Evolutionary conservation across 768 basidiomycete species (phyloP), one percentile per base, ranked within the genome.

Genomic region (Suillus subalutaceus): DNA sequence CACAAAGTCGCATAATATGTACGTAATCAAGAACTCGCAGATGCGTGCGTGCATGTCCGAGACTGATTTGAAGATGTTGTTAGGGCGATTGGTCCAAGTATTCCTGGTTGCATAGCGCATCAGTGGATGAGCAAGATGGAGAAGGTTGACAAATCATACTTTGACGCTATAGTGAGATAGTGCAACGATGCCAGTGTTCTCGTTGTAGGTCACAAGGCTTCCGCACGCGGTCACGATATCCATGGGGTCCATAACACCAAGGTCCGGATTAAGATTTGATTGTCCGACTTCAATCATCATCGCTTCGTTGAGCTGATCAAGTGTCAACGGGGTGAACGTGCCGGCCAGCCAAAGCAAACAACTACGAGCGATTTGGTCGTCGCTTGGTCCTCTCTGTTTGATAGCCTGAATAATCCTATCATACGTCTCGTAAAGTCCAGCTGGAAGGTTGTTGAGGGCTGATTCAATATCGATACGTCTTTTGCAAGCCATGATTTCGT

Each of bases 391-490:
- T 9, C 23, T 35, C 4, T 38, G 37, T n/a, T 72, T 60, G 0
- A 74, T 65, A 1, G 55, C 52, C 4, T 55, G 35, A 4, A 74
- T 65, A 26, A 72, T 74, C 12, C 73, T 67, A 18, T 70, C 59
- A 20, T 72, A 71, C 0, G 73, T 74, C 43, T 72, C 73, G 26
- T 74, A 66, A 2, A 73, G 30, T 38, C 72, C 70, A 10, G 53
- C 56, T 1, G 70, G 70, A 16, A 71, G 71, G 23, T 61, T 62
- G 13, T 65, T 12, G 4, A 70, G 66, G 4, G 50, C 63, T 5
- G 2, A 37, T 2, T 62, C 43, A 61, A 72, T 65, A 16, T 62
- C 60, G 0, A n/a, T 32, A 37, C 32, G 32, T 1, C 67, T 53
- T 3, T 32, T 15, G 48, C 67, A 68, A 1, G 40, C 44, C 5